Conservation (phyloP, 305 asterid genomes). For the Fraxinus sp. region DNA sequence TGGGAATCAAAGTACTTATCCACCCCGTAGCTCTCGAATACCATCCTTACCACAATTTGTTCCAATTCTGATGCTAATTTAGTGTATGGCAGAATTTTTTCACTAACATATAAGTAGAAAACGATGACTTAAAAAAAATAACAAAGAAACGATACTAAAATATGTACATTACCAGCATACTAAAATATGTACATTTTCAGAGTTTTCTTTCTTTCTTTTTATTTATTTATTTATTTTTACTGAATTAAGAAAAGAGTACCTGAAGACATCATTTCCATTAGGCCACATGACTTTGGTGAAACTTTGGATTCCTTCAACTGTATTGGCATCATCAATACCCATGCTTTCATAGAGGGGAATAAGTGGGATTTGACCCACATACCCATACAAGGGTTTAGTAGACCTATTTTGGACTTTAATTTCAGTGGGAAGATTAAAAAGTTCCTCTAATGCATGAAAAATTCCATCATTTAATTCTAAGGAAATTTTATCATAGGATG, state of each 20-base stretch:
- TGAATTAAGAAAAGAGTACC: slow-evolving; percentile 24
- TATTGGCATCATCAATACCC: slow-evolving; percentile 59
- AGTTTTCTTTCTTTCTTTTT: background rate
- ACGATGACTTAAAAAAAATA: background rate
- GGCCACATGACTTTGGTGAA: slow-evolving; percentile 71
- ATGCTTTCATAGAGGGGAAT: slow-evolving; percentile 64
- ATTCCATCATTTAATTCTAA: slow-evolving; percentile 36
- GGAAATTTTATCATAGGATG: slow-evolving; percentile 47
- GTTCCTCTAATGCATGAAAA: slow-evolving; percentile 40
- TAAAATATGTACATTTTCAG: background rate
- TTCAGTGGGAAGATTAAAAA: slow-evolving; percentile 59
- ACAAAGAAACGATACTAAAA: background rate
- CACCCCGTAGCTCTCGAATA: slow-evolving; percentile 61
- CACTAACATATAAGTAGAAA: slow-evolving; percentile 24
- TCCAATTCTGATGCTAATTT: slow-evolving; percentile 59
- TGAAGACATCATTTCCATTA: slow-evolving; percentile 44
- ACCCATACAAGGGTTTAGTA: slow-evolving; percentile 58
- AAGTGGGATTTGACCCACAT: slow-evolving; percentile 60
- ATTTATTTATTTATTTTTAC: background rate
- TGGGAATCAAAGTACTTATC: slow-evolving; percentile 47
- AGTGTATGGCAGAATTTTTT: slow-evolving; percentile 39
- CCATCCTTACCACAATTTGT: slow-evolving; percentile 47
- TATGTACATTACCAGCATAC: background rate
- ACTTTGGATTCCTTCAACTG: slow-evolving; percentile 41
- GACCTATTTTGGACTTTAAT: slow-evolving; percentile 66